phyloP scores from a whole-genome alignment of 208 protist genomes.

The Blechomonas ayalai region DNA sequence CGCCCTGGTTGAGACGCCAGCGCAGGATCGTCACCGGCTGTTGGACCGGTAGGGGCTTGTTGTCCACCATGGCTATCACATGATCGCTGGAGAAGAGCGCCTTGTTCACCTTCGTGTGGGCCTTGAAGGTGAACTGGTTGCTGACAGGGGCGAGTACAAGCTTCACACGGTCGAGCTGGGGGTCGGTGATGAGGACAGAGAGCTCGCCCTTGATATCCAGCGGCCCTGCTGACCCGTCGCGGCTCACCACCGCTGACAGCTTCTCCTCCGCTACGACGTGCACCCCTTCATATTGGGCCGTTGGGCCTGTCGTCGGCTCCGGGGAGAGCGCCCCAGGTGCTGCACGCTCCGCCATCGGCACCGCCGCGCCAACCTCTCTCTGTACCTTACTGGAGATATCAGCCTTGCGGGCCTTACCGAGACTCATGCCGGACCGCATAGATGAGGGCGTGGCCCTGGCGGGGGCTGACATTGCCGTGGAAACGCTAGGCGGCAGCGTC shows the following conservation, averaged over 20 bases:
- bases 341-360: not conserved
- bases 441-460: not conserved
- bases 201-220: constrained; percentile 71
- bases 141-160: constrained; percentile 43
- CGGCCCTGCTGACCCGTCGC: constrained; percentile 38
- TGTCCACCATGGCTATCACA: constrained; percentile 70
- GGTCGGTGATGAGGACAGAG: constrained; percentile 63
- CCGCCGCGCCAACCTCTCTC: constrained; percentile 42
- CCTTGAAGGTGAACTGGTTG: constrained; percentile 68
- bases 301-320: not conserved
- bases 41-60: constrained; percentile 72
- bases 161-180: constrained; percentile 39
- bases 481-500: not conserved
- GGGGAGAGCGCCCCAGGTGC: not conserved
- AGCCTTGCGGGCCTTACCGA: constrained; percentile 56
- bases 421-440: constrained; percentile 48
- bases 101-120: constrained; percentile 83
- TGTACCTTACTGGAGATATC: constrained; percentile 74
- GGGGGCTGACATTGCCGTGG: not conserved
- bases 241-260: constrained; percentile 42
- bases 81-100: constrained; percentile 63
- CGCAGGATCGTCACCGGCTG: constrained; percentile 74
- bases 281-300: constrained; percentile 19
- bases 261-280: constrained; percentile 61
- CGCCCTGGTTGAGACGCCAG: constrained; percentile 35